Evolutionary conservation across 2,329 filamentous ascomycete species (phyloP), one percentile per base, ranked within the genome.

Genomic region (Emergomyces pasteurianus): DNA sequence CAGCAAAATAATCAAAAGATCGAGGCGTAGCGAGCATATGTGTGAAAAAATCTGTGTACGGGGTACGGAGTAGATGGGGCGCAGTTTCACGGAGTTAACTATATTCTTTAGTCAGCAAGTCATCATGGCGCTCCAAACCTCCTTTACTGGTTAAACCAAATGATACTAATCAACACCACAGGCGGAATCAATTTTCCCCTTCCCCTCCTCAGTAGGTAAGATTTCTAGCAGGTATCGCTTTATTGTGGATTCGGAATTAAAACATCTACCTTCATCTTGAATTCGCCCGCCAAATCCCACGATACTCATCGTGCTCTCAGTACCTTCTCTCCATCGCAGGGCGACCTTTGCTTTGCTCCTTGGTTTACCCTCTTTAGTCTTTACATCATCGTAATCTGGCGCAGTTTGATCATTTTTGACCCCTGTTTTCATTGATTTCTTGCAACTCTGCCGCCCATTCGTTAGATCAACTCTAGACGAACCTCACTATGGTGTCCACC

Each of bases 401-500:
- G 42, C 18, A n/a, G 42, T 16, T 21, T 46, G 18, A 21, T 21
- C 21, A 46, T 46, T 46, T n/a, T n/a, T 18, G 7, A 12, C 28
- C 49, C 26, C 10, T 18, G 42, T 43, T n/a, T 18, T 43, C n/a
- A 23, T 14, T 47, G 10, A n/a, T 43, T 21, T 4, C 21, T 1
- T 12, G 8, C 9, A 47, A 26, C 10, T 47, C 43, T 46, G 3
- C 21, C 21, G 2, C 21, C 10, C 21, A 31, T 14, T 10, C 34
- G 26, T 34, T n/a, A 18, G 14, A 31, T 52, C 18, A n/a, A 3
- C 49, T 18, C 26, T 8, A 31, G 26, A 2, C 16, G 26, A 31
- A 18, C 10, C 36, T 28, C 18, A 71, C 59, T 61, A 83, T 84
- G 82, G 81, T 83, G 58, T 81, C 80, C 40, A 83, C 81, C 43